These are phyloP conservation scores for Diversispora epigaea DNA, from an alignment of 192 early-diverging fungal genomes.

Conservation along the genomic window DNA sequence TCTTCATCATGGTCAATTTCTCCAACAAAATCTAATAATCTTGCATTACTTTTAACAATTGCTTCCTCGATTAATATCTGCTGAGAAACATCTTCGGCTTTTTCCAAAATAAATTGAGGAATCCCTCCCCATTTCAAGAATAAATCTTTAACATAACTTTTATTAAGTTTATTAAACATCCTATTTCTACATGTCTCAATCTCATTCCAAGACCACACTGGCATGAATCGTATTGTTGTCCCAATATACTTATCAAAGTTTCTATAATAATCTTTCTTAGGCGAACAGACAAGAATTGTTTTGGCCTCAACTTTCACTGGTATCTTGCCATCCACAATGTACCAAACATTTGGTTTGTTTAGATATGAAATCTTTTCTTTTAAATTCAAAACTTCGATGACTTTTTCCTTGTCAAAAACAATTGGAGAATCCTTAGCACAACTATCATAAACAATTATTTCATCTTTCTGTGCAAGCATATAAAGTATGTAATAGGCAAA, in stretches of 20 bases:
- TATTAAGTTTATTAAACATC: background rate
- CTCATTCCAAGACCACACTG: conserved; percentile 17
- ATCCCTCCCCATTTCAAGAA: conserved; percentile 1
- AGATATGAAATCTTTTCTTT: background rate
- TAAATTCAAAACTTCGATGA: background rate
- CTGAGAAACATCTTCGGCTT: background rate
- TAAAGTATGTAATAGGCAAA: conserved; percentile 22
- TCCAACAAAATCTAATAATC: conserved; percentile 23
- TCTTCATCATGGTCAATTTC: conserved; percentile 1
- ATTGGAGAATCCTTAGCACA: background rate
- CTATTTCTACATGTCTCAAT: conserved; percentile 7
- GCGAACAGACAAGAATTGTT: conserved; percentile 16
- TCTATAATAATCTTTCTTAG: background rate
- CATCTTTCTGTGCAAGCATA: conserved; percentile 10
- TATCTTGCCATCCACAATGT: background rate
- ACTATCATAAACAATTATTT: conserved; percentile 14
- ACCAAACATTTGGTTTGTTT: background rate
- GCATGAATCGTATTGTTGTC: conserved; percentile 17
- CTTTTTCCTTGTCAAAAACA: background rate
- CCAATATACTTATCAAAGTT: conserved; percentile 12
- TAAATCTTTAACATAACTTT: background rate
- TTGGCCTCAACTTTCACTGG: background rate
- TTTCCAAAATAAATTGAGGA: conserved; percentile 5
- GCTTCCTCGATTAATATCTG: background rate
- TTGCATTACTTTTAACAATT: conserved; percentile 12